A percentile compares a stretch with the other conserved stretches of the same genome.
phyloP scores from a whole-genome alignment of 371 early-diverging fungal genomes.

The Smittium culicis region DNA sequence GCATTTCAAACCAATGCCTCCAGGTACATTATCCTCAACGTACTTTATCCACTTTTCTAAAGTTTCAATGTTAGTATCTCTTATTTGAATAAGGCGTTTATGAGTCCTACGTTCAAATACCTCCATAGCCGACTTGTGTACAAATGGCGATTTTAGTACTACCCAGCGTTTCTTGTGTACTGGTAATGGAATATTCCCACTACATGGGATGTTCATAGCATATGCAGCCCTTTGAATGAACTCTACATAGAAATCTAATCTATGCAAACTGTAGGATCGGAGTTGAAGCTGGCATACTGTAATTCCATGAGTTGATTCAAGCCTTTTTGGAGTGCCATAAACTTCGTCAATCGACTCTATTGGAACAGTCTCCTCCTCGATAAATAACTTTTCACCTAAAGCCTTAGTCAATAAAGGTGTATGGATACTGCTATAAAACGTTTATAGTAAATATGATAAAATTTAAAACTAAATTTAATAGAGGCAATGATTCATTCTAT shows the following conservation, averaged over 20 bases:
- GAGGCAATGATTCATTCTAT: too few species aligned
- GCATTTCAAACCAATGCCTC: constrained; percentile 62
- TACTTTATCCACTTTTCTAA: constrained; percentile 64
- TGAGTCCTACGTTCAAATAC: constrained; percentile 86
- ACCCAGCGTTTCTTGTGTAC: constrained; percentile 76
- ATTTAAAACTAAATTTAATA: neutral
- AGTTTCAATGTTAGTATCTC: constrained; percentile 61
- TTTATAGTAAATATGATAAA: neutral
- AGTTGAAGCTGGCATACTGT: constrained; percentile 27
- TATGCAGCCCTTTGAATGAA: constrained; percentile 73
- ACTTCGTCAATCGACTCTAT: constrained; percentile 15
- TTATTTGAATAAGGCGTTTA: constrained; percentile 66
- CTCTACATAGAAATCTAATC: constrained; percentile 73
- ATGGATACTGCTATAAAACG: neutral
- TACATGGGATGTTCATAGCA: constrained; percentile 58
- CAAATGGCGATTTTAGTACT: constrained; percentile 83
- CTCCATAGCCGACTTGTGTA: constrained; percentile 91
- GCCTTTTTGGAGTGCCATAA: constrained; percentile 15
- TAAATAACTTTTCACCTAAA: constrained; percentile 22
- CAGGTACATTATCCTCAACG: constrained; percentile 53
- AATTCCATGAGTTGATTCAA: constrained; percentile 19
- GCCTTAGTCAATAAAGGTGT: constrained; percentile 20
- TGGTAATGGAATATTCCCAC: constrained; percentile 56
- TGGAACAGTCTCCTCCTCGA: constrained; percentile 15
- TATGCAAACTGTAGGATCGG: constrained; percentile 36